A percentile compares a stretch with the other conserved stretches of the same genome.
These are phyloP conservation scores for Gossypium aridum DNA, from an alignment of 441 rosid species.

Conservation along the genomic window DNA sequence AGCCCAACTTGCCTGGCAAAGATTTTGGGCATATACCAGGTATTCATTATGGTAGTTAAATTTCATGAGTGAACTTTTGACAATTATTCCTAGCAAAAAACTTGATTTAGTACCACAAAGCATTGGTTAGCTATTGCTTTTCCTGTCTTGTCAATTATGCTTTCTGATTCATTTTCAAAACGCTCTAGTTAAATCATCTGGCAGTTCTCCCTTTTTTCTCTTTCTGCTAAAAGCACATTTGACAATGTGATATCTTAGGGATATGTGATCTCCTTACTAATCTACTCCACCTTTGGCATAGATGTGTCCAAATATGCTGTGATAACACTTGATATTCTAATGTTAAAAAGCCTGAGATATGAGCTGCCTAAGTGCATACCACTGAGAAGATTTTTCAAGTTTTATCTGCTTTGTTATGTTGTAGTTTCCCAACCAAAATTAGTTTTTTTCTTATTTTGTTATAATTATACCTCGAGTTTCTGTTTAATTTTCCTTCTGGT, in stretches of 20 bases:
- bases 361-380: neutral
- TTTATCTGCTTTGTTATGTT: slow-evolving; percentile 1
- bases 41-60: slow-evolving; percentile 12
- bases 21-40: slow-evolving; percentile 81
- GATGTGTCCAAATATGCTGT: neutral
- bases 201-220: neutral
- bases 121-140: neutral
- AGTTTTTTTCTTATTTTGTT: neutral
- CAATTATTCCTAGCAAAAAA: neutral
- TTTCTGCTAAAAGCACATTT: neutral
- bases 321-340: neutral
- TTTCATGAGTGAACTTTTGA: neutral
- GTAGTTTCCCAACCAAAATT: neutral
- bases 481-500: slow-evolving; percentile 9
- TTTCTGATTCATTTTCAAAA: neutral
- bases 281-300: neutral
- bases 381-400: neutral
- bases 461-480: neutral
- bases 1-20: slow-evolving; percentile 75
- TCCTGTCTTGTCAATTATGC: neutral
- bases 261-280: neutral
- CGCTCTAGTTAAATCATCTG: neutral
- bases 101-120: neutral
- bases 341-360: neutral
- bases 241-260: neutral